phyloP scores from a whole-genome alignment of 2,329 filamentous ascomycete species.

The Geoglossum cookeanum region DNA sequence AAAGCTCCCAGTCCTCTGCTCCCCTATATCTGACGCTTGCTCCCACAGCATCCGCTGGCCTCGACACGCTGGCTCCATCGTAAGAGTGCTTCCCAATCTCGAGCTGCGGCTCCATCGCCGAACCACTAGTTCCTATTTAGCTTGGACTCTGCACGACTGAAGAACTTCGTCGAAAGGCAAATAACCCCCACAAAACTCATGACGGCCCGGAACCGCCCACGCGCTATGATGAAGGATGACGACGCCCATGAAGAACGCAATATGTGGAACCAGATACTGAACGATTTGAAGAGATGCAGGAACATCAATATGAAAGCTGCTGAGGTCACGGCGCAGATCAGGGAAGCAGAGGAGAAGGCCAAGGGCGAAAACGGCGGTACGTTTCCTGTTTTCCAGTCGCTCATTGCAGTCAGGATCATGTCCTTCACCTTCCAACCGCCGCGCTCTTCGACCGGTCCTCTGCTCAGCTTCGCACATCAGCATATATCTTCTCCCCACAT shows the following conservation, averaged over 20 bases:
- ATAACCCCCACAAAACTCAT: slow-evolving; percentile 2
- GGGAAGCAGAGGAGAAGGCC: slow-evolving; percentile 8
- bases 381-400: slow-evolving; percentile 8
- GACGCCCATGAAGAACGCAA: slow-evolving; percentile 13
- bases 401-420: not conserved
- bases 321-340: slow-evolving; percentile 10
- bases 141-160: not conserved
- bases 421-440: not conserved
- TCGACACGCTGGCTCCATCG: no score
- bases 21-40: no score
- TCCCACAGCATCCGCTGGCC: no score
- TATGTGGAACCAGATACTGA: slow-evolving; percentile 13
- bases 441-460: not conserved
- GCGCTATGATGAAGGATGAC: slow-evolving; percentile 9
- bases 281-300: slow-evolving; percentile 10
- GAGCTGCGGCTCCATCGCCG: not conserved
- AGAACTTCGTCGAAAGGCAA: not conserved
- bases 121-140: not conserved
- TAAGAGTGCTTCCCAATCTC: no score
- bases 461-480: no score
- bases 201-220: slow-evolving; percentile 11
- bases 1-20: no score
- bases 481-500: no score
- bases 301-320: slow-evolving; percentile 7
- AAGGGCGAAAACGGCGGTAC: slow-evolving; percentile 6